These are phyloP conservation scores for Fusarium marasasianum DNA, from an alignment of 2,329 filamentous ascomycete species.

Conservation along the genomic window DNA sequence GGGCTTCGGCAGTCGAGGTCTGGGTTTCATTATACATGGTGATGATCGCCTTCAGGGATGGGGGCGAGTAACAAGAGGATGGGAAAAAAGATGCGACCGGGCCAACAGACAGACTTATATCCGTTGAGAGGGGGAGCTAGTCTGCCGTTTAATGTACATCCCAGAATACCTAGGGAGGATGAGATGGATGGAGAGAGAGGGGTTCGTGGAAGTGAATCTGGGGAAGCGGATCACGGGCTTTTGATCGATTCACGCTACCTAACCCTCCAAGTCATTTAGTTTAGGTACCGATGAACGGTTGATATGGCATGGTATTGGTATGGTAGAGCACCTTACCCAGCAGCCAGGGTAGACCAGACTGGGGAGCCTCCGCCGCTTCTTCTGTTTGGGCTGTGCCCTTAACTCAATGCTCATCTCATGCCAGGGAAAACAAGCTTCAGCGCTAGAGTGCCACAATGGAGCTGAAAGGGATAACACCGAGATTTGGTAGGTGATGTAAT, in stretches of 20 bases:
- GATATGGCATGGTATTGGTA: not conserved
- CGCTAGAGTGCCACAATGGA: constrained; percentile 1
- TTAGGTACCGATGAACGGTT: not conserved
- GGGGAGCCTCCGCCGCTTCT: not conserved
- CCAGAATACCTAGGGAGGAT: not conserved
- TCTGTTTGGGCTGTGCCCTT: not conserved
- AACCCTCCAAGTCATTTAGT: not conserved
- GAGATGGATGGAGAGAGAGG: not conserved
- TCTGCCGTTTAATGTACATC: not conserved
- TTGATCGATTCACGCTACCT: not conserved
- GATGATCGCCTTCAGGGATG: constrained; percentile 22
- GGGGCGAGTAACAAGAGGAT: not conserved
- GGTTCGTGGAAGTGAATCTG: not conserved
- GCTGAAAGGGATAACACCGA: not conserved
- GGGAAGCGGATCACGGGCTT: constrained; percentile 15
- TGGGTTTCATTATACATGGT: constrained; percentile 16
- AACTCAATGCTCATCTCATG: not conserved
- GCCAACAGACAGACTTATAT: not conserved
- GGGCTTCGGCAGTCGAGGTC: constrained; percentile 19
- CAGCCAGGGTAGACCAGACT: not conserved
- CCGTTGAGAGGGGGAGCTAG: not conserved
- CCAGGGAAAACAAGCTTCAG: constrained; percentile 12
- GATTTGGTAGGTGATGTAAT: constrained; percentile 6
- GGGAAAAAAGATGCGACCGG: not conserved
- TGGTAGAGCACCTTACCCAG: not conserved